Evolutionary conservation across 73 alveolate species (phyloP), one percentile per base, ranked within the genome.

Genomic region (Stentor coeruleus): DNA sequence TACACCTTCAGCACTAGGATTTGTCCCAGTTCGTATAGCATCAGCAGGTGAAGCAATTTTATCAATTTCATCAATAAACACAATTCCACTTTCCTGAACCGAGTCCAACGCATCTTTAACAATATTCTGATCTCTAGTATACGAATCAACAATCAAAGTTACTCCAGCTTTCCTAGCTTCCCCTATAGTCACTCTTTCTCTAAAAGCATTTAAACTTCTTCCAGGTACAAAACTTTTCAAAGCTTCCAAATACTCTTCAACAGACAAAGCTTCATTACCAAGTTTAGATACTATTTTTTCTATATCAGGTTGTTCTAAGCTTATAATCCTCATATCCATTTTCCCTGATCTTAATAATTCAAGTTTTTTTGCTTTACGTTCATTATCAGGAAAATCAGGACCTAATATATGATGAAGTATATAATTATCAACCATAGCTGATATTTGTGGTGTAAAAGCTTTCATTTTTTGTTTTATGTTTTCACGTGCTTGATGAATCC

Each of bases 1-100:
- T 2, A 91, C 97, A 11, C 97, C 97, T 81, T 89, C 95, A 39
- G 94, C 94, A 39, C 92, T 85, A 0, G 96, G 92, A 31, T 89
- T 85, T n/a, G 91, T 82, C 3, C 86, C 85, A n/a, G 79, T 72
- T 4, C 59, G 26, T 31, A 81, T 81, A 31, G 81, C 91, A 14
- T 81, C 84, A 75, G 59, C 49, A 2, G 60, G 76, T 6, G 74
- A n/a, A 35, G 84, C 73, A 37, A 91, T 84, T 74, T 91, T 91
- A 76, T 91, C 97, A 26, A 91, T 76, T 77, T 91, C 97, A 77
- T 91, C 97, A 59, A 91, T 91, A 42, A 91, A 86, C 2, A 91
- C 93, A 3, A 91, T 89, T 6, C 97, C 97, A 39, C 89, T 81
- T n/a, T 80, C 39, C 58, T 91, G 95, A 42, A 86, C 87, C 0